Base-by-base conservation (phyloP, 805 yeast species). In the Yamadazyma kitorensis region DNA sequence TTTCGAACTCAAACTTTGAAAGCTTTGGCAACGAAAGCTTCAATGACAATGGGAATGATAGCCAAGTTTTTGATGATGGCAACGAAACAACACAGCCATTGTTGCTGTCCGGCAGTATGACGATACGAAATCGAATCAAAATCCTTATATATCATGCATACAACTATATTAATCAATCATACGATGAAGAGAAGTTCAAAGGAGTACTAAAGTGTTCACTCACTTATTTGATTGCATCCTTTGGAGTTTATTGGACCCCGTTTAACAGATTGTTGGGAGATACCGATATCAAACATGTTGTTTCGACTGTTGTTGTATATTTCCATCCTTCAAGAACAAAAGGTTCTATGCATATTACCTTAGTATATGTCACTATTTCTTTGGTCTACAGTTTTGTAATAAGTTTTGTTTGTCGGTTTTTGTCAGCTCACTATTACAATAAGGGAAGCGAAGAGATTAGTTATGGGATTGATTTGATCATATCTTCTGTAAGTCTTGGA, bases 291-390 rank as follows among this genome's bases (percentile, higher is more conserved):
- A 86, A 86, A 53, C 95, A 86, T 61, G 72, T 84, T 43, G 79
- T 82, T 3, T 87, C 94, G 24, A 86, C 95, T 0, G 82, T 82
- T 7, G 82, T 86, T 1, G 93, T 86, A 2, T 86, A 86, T 55
- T 86, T 86, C 64, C 93, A 86, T 51, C 87, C 95, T 0, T 74
- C 89, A 2, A 57, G 95, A 31, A 72, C 93, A 0, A 74, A 76
- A 37, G 95, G 95, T 0, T 76, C 86, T 13, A 86, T 86, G 91
- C 72, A 78, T 40, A 87, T 86, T 51, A 79, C 88, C 9, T 54
- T 82, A 12, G 51, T 75, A 27, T 86, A 76, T 57, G 89, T 81
- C 3, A 45, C 68, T 0, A 37, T 74, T 2, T 64, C 87, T 1
- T 56, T 84, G 11, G 33, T 63, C 4, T 86, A 67, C 59, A 74